Conservation (phyloP, 192 early-diverging fungal species). For the Chytriomyces sp. region DNA sequence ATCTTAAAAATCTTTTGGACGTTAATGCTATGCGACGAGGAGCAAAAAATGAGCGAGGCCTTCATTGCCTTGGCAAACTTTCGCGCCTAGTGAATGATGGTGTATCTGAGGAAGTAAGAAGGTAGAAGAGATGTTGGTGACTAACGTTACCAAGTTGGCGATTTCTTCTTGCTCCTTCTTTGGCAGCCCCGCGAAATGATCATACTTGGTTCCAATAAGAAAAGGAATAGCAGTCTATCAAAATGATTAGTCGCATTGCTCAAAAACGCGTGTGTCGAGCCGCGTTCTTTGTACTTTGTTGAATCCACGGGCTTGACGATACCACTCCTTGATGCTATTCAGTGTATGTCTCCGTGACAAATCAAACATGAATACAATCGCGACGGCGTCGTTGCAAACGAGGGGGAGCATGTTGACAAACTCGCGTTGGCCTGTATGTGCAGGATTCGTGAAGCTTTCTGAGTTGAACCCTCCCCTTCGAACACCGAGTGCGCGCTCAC, state of each 20-base stretch:
- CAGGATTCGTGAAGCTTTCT: slow-evolving; percentile 6
- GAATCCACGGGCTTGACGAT: slow-evolving; percentile 91
- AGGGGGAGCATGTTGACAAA: slow-evolving; percentile 97
- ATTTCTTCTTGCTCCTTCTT: slow-evolving; percentile 92
- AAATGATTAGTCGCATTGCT: neutral
- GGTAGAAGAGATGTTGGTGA: neutral
- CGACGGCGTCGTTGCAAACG: slow-evolving; percentile 95
- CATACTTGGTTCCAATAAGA: slow-evolving; percentile 95
- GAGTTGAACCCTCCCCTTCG: slow-evolving; percentile 23
- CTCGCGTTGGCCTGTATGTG: slow-evolving; percentile 78
- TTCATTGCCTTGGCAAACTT: slow-evolving; percentile 92
- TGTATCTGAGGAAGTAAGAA: neutral
- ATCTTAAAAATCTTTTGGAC: slow-evolving; percentile 99
- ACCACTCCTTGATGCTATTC: slow-evolving; percentile 96
- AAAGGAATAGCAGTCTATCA: slow-evolving; percentile 87
- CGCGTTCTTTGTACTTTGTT: slow-evolving; percentile 68
- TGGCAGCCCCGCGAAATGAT: slow-evolving; percentile 83
- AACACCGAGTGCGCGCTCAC: slow-evolving; percentile 44
- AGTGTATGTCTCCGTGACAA: slow-evolving; percentile 86
- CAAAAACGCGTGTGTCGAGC: neutral
- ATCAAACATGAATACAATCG: slow-evolving; percentile 96
- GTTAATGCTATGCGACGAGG: slow-evolving; percentile 91
- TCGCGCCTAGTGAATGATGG: slow-evolving; percentile 58
- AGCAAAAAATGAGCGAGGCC: slow-evolving; percentile 92
- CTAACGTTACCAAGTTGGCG: slow-evolving; percentile 78